Conservation (phyloP, 768 basidiomycete species). For the Serendipita indica region DNA sequence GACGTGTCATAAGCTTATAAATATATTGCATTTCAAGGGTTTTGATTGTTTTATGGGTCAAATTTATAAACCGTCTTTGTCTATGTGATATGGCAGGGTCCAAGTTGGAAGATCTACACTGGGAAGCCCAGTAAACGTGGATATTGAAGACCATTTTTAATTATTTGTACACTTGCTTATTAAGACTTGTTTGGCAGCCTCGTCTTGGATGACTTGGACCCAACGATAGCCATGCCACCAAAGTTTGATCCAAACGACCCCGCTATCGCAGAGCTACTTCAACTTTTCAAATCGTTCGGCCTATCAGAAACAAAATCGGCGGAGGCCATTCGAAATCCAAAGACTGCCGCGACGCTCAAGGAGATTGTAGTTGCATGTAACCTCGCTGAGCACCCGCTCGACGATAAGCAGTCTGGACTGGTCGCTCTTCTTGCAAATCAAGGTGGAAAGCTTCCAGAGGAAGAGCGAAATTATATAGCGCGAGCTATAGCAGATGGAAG, state of each 20-base stretch:
- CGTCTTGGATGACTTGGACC: constrained; percentile 1
- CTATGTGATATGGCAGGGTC: too few relatives aligned
- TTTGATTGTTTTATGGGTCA: too few relatives aligned
- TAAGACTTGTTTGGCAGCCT: too few relatives aligned
- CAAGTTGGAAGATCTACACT: too few relatives aligned
- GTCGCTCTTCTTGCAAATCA: constrained; percentile 51
- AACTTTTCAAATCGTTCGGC: constrained; percentile 63
- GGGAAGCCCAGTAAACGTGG: too few relatives aligned
- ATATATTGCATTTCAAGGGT: too few relatives aligned
- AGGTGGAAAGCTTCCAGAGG: constrained; percentile 44
- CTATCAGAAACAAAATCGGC: constrained; percentile 60
- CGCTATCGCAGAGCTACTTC: constrained; percentile 28
- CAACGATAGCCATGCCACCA: constrained; percentile 24
- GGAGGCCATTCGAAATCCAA: constrained; percentile 69
- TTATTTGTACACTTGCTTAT: too few relatives aligned
- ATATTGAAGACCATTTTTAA: too few relatives aligned
- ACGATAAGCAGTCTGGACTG: constrained; percentile 65
- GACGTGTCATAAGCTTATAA: too few relatives aligned
- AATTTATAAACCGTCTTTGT: too few relatives aligned
- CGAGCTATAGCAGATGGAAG: constrained; percentile 54
- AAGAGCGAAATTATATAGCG: constrained; percentile 48
- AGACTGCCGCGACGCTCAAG: constrained; percentile 54
- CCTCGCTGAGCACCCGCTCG: constrained; percentile 33
- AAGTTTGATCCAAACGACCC: constrained; percentile 27
- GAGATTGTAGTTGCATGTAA: constrained; percentile 48